These are phyloP conservation scores for Mycena crocata DNA, from an alignment of 768 basidiomycete genomes.

Conservation along the genomic window DNA sequence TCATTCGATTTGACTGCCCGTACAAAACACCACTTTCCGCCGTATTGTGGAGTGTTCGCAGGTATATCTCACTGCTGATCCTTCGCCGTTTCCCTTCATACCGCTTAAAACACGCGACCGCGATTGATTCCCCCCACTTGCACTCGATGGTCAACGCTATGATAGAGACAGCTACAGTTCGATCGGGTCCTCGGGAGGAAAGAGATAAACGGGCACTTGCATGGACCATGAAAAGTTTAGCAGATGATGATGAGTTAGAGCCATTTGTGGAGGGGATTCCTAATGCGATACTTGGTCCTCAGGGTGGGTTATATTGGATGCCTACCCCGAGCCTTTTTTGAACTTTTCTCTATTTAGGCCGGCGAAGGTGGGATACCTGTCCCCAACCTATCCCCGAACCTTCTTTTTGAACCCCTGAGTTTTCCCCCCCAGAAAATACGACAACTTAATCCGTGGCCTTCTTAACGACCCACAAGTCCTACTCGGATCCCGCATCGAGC, in stretches of 20 bases:
- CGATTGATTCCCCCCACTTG: neutral
- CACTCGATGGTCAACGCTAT: slow-evolving; percentile 27
- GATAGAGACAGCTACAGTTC: slow-evolving; percentile 23
- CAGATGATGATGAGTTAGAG: slow-evolving; percentile 31
- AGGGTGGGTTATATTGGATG: too few relatives aligned
- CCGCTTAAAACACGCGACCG: neutral
- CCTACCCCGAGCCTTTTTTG: neutral
- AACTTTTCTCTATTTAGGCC: too few relatives aligned
- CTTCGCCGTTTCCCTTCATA: neutral
- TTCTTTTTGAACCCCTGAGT: too few relatives aligned
- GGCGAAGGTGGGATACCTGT: too few relatives aligned
- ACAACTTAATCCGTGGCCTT: slow-evolving; percentile 31
- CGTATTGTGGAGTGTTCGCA: slow-evolving; percentile 23
- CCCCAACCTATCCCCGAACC: too few relatives aligned
- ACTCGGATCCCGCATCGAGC: slow-evolving; percentile 32
- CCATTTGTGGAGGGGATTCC: slow-evolving; percentile 32
- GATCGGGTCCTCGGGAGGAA: slow-evolving; percentile 20
- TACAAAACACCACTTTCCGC: slow-evolving; percentile 29
- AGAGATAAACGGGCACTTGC: slow-evolving; percentile 29
- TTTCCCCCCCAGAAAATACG: slow-evolving; percentile 30
- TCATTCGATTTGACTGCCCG: slow-evolving; percentile 23
- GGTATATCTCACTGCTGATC: neutral
- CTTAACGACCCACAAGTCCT: slow-evolving; percentile 18
- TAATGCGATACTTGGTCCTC: slow-evolving; percentile 17
- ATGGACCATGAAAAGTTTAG: slow-evolving; percentile 33